Base-by-base conservation (phyloP, 2,329 filamentous ascomycete genomes). In the Aspergillus glaucus region DNA sequence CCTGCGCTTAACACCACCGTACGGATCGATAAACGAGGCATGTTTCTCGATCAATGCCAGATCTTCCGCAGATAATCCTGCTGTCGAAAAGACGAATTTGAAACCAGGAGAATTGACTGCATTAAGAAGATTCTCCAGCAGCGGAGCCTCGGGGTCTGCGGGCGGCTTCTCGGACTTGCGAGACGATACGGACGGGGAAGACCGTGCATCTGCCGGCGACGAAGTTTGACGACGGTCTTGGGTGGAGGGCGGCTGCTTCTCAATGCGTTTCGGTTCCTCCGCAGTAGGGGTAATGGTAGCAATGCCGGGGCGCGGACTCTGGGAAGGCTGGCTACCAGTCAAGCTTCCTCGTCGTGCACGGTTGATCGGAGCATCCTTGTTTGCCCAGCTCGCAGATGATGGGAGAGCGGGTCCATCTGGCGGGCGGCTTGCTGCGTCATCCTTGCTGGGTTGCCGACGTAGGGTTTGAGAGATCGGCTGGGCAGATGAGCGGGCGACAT, bases 371-470 rank as follows among this genome's bases (percentile, higher is more conserved):
- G 84, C 75, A 62, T 85, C 80, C 64, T 73, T 83, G 54, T 80
- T 84, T 17, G 92, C 93, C 93, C 93, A 98, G 63, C 86, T 96
- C 4, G 92, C 93, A 3, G 91, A 90, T 1, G 91, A 89, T 2
- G 93, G 94, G 39, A 98, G 75, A n/a, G 90, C 93, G 36, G 93
- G 90, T 3, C 85, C 85, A 62, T 96, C 92, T n/a, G 79, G 82
- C 17, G 71, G 70, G 7, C 76, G 72, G 55, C 72, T 73, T 0
- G 85, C 83, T 8, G 80, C 84, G 51, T 94, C 88, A 63, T 87
- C 71, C 50, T 68, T 90, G 68, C 86, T 91, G n/a, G 79, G 76
- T 52, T 88, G 85, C 36, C 87, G 80, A 28, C 77, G 78, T 85
- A 93, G 90, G 0, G 78, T 73, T 50, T 78, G 76, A 14, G 76